phyloP scores from a whole-genome alignment of 129 eudicot genomes.

The Centaurea solstitialis region DNA sequence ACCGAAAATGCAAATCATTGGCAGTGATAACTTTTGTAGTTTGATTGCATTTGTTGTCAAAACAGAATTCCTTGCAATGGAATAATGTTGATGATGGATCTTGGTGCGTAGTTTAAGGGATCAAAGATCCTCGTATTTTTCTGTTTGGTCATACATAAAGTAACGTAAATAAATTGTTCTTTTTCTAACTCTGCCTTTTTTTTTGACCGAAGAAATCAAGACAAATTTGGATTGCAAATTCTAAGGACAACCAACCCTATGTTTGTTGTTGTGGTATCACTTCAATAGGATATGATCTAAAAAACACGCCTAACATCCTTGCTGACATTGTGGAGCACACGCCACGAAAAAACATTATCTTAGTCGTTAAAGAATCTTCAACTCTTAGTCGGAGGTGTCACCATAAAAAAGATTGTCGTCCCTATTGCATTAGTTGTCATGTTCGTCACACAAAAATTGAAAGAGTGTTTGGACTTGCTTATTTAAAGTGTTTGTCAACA shows the following conservation, averaged over 20 bases:
- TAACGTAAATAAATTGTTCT: not conserved
- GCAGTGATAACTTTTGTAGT: no score
- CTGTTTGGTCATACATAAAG: no score
- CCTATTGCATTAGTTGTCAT: not conserved
- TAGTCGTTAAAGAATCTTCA: not conserved
- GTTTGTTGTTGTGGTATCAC: not conserved
- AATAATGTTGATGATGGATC: not conserved
- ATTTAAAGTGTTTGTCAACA: no score
- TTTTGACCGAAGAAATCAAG: not conserved
- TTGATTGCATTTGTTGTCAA: no score
- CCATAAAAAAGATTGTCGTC: not conserved
- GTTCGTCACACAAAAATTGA: not conserved
- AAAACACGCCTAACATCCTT: no score
- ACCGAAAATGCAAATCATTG: no score
- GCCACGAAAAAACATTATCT: no score
- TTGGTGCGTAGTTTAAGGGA: not conserved
- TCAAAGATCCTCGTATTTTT: not conserved
- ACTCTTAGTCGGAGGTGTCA: not conserved
- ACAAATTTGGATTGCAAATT: not conserved
- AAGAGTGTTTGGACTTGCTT: no score
- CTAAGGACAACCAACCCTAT: not conserved
- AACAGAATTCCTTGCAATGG: not conserved
- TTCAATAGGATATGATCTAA: not conserved
- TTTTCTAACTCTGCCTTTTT: not conserved
- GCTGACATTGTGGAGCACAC: no score